Conservation (phyloP, 2,329 filamentous ascomycete species). For the Colletotrichum limetticola region DNA sequence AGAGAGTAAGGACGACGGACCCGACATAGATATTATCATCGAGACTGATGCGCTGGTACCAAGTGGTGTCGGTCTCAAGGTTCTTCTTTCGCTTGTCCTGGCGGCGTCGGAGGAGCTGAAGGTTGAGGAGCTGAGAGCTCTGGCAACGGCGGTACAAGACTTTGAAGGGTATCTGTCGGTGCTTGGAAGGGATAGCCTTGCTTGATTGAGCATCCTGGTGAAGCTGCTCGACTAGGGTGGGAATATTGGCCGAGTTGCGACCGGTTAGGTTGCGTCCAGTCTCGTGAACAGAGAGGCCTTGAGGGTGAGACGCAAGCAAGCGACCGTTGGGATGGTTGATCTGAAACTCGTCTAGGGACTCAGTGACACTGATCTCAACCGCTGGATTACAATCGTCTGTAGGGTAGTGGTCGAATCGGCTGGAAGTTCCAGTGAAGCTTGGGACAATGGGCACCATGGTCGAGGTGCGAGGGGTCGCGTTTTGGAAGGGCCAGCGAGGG, state of each 20-base stretch:
- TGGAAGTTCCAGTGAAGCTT: slow-evolving; percentile 1
- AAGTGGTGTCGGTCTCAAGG: slow-evolving; percentile 1
- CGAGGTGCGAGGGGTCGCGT: slow-evolving; percentile 20
- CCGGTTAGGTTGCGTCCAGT: not conserved
- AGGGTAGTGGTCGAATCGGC: not conserved
- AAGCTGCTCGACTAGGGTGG: slow-evolving; percentile 7
- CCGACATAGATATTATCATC: slow-evolving; percentile 10
- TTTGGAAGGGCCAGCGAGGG: slow-evolving; percentile 29
- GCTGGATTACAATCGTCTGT: not conserved
- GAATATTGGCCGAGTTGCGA: not conserved
- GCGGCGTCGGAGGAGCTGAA: not conserved
- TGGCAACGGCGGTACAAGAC: not conserved
- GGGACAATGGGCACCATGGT: slow-evolving; percentile 22
- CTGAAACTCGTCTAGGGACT: slow-evolving; percentile 31
- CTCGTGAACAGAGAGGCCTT: not conserved
- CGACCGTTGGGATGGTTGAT: slow-evolving; percentile 21
- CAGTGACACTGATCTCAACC: slow-evolving; percentile 18
- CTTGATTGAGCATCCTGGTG: not conserved
- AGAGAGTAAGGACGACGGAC: not conserved
- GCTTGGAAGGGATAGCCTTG: not conserved
- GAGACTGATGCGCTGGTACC: slow-evolving; percentile 22
- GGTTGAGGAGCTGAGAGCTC: not conserved
- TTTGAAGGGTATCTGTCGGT: not conserved
- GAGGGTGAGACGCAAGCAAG: slow-evolving; percentile 15
- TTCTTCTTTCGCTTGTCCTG: not conserved